Percentiles rank a stretch among this genome's conserved stretches.
phyloP scores from a whole-genome alignment of 495 filamentous ascomycete genomes.

The Diplogelasinospora grovesii region DNA sequence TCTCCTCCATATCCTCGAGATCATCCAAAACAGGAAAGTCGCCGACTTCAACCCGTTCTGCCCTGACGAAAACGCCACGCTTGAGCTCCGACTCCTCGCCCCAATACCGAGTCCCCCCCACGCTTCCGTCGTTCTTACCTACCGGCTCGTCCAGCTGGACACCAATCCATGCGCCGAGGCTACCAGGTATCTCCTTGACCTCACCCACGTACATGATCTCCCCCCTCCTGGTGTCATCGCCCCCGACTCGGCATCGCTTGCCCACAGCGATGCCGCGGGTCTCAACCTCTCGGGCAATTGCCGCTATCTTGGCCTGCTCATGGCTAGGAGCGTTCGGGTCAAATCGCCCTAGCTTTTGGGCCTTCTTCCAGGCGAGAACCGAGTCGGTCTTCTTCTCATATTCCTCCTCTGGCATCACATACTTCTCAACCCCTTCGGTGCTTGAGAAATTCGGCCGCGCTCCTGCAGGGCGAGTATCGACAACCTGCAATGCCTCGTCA shows the following conservation, averaged over 20 bases:
- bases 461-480: constrained; percentile 67
- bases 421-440: constrained; percentile 75
- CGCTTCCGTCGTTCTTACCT: constrained; percentile 85
- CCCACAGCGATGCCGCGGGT: constrained; percentile 58
- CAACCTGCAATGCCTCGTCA: constrained; percentile 61
- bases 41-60: constrained; percentile 83
- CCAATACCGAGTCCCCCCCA: constrained; percentile 75
- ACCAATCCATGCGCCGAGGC: constrained; percentile 73
- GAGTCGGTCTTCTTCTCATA: constrained; percentile 81
- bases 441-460: constrained; percentile 72
- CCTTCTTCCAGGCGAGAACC: constrained; percentile 89
- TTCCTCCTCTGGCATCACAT: constrained; percentile 67
- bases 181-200: constrained; percentile 71
- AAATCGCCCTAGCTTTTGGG: constrained; percentile 87
- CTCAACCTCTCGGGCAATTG: constrained; percentile 57
- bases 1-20: constrained; percentile 82
- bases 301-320: constrained; percentile 61
- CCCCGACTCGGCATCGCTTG: constrained; percentile 57
- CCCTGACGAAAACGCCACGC: constrained; percentile 78
- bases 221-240: constrained; percentile 69
- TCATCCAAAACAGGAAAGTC: constrained; percentile 73
- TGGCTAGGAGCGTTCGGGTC: constrained; percentile 72
- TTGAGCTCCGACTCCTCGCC: constrained; percentile 53
- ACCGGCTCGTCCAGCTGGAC: constrained; percentile 79
- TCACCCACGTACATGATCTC: constrained; percentile 75